These are phyloP conservation scores for Macrotyloma uniflorum DNA, from an alignment of 306 rosid genomes.

Conservation along the genomic window DNA sequence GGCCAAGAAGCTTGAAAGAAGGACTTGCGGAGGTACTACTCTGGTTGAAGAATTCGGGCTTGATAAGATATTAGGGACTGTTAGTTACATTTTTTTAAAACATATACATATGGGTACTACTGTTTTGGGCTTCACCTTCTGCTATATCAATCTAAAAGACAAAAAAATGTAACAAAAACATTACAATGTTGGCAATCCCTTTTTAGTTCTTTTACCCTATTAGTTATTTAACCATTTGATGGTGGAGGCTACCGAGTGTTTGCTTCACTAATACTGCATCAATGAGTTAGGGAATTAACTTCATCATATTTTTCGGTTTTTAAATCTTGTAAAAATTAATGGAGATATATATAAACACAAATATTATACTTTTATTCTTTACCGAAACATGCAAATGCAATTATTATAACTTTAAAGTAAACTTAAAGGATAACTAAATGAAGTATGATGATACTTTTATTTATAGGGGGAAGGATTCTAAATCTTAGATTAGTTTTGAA, in stretches of 20 bases:
- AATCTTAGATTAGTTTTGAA: too few relatives aligned
- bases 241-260: background rate
- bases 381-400: too few relatives aligned
- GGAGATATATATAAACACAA: too few relatives aligned
- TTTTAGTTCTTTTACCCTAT: background rate
- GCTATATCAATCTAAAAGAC: background rate
- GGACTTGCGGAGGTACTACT: conserved; percentile 77
- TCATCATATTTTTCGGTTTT: background rate
- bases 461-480: too few relatives aligned
- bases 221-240: background rate
- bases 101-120: background rate
- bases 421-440: too few relatives aligned
- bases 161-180: background rate
- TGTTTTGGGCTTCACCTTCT: background rate
- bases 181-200: background rate
- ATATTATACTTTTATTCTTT: too few relatives aligned
- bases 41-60: conserved; percentile 75
- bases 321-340: too few relatives aligned
- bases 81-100: background rate
- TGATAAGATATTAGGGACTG: conserved; percentile 49
- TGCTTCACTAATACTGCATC: background rate
- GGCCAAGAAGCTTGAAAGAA: conserved; percentile 77
- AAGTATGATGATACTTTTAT: too few relatives aligned
- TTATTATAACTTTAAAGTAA: too few relatives aligned
- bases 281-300: background rate